Conservation (phyloP, 2,329 filamentous ascomycete species). For the Trichoderma koningii region DNA sequence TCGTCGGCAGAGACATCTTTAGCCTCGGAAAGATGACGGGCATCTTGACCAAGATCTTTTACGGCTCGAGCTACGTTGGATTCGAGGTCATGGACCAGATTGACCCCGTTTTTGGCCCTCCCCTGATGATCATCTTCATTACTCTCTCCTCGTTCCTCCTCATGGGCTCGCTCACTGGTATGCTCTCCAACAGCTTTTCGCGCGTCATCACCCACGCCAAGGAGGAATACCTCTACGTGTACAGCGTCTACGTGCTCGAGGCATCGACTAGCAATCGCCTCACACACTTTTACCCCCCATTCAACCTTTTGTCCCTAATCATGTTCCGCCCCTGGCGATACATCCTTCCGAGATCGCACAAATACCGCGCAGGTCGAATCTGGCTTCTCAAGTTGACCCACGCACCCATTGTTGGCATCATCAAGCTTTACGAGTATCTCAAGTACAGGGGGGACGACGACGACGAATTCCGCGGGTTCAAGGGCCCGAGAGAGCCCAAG, state of each 20-base stretch:
- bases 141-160: constrained; percentile 76
- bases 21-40: constrained; percentile 69
- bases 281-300: constrained; percentile 70
- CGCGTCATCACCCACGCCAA: constrained; percentile 63
- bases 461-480: constrained; percentile 52
- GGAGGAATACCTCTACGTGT: constrained; percentile 80
- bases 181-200: constrained; percentile 74
- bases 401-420: constrained; percentile 68
- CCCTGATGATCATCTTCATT: constrained; percentile 72
- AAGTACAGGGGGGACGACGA: constrained; percentile 41
- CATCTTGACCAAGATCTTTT: constrained; percentile 79
- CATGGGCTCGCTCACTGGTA: constrained; percentile 75
- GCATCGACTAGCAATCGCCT: constrained; percentile 69
- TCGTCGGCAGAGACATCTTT: constrained; percentile 72
- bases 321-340: constrained; percentile 73
- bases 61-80: constrained; percentile 73
- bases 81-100: constrained; percentile 68
- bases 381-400: constrained; percentile 64
- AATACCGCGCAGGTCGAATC: constrained; percentile 64
- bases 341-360: constrained; percentile 62
- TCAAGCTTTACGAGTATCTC: constrained; percentile 66
- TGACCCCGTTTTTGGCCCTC: constrained; percentile 60
- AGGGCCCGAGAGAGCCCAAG: constrained; percentile 45
- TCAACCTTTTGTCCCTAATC: constrained; percentile 73
- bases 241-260: constrained; percentile 65